phyloP scores from a whole-genome alignment of 768 basidiomycete species.

The Tylopilus intermedius region DNA sequence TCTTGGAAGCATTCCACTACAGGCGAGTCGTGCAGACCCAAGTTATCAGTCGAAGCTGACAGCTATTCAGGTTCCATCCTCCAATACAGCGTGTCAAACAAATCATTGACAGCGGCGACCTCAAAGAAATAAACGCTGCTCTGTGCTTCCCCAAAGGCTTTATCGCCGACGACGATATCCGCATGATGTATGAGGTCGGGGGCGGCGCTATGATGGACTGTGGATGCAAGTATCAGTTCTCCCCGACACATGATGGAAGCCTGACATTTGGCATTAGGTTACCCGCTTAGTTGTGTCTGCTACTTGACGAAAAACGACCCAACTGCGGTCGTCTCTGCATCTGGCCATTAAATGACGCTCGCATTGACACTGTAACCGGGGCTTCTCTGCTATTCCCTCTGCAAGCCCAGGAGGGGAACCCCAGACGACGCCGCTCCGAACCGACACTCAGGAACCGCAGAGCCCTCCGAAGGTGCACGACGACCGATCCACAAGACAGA shows the following conservation, averaged over 20 bases:
- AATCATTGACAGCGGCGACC: slow-evolving; percentile 47
- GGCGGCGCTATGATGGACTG: slow-evolving; percentile 62
- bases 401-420: slow-evolving; percentile 21
- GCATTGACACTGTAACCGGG: slow-evolving; percentile 38
- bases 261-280: slow-evolving; percentile 33
- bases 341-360: slow-evolving; percentile 30
- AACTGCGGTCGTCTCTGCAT: slow-evolving; percentile 37
- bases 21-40: slow-evolving; percentile 27
- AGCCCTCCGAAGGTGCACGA: slow-evolving; percentile 9
- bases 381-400: slow-evolving; percentile 37
- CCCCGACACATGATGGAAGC: neutral
- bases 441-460: slow-evolving; percentile 2
- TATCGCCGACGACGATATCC: slow-evolving; percentile 40
- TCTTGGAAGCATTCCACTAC: slow-evolving; percentile 62
- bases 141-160: slow-evolving; percentile 36
- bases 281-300: slow-evolving; percentile 43
- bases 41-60: slow-evolving; percentile 1
- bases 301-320: slow-evolving; percentile 44
- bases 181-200: slow-evolving; percentile 48
- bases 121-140: slow-evolving; percentile 41
- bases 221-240: slow-evolving; percentile 39
- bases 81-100: slow-evolving; percentile 48
- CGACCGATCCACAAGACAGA: slow-evolving; percentile 28
- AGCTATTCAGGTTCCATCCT: slow-evolving; percentile 54
- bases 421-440: neutral